Percentiles rank a stretch among this genome's conserved stretches.
Conservation (phyloP, 768 basidiomycete species). For the Mycena vulgaris region DNA sequence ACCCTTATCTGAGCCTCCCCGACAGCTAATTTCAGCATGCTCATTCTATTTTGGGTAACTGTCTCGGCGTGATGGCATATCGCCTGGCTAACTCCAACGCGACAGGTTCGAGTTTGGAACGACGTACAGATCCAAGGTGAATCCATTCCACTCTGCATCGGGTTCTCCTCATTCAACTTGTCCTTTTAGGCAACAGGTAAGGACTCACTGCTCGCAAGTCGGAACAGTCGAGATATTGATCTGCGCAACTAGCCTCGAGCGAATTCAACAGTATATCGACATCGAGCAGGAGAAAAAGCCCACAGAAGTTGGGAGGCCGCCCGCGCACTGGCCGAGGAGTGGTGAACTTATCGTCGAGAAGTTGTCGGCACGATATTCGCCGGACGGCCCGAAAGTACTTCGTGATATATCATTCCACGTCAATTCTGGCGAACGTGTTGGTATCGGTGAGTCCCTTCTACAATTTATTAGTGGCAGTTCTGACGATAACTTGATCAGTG, state of each 20-base stretch:
- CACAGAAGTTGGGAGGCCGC: conserved; percentile 61
- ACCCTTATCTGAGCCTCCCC: background rate
- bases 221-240: too few species aligned
- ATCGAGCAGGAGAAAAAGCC: conserved; percentile 57
- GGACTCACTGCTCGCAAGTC: too few species aligned
- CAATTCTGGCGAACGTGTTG: conserved; percentile 69
- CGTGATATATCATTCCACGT: conserved; percentile 69
- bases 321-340: conserved; percentile 65
- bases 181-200: too few species aligned
- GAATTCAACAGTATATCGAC: too few species aligned
- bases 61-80: conserved; percentile 52
- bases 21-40: conserved; percentile 66
- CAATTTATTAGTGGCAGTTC: too few species aligned
- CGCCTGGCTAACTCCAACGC: conserved; percentile 13
- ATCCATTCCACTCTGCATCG: too few species aligned
- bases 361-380: conserved; percentile 72
- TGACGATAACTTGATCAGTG: background rate
- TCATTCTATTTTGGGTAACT: conserved; percentile 65
- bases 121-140: background rate
- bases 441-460: conserved; percentile 36
- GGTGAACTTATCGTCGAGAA: conserved; percentile 38
- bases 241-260: too few species aligned
- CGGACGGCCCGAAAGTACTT: conserved; percentile 67
- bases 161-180: too few species aligned
- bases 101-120: background rate